A percentile compares a stretch with the other conserved stretches of the same genome.
These are phyloP conservation scores for Austroboletus niveus DNA, from an alignment of 1,284 basidiomycete genomes.

Conservation along the genomic window DNA sequence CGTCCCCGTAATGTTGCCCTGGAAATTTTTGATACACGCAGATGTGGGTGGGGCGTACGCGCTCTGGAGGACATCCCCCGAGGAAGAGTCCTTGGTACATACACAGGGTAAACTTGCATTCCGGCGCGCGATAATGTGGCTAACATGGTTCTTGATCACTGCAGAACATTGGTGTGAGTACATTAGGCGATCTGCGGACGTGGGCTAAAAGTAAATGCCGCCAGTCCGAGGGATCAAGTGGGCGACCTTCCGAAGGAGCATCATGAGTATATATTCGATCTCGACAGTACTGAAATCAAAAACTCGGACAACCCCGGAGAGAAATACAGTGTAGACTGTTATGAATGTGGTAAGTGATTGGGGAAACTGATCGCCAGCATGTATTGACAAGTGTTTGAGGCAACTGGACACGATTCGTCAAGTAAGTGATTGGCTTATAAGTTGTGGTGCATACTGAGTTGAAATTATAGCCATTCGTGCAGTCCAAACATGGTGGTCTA, in stretches of 20 bases:
- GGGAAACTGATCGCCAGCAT: neutral
- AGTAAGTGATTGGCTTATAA: constrained; percentile 40
- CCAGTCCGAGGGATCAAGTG: constrained; percentile 43
- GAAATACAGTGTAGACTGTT: constrained; percentile 50
- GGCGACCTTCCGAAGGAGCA: constrained; percentile 33
- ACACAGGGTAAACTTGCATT: constrained; percentile 51
- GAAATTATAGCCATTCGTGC: constrained; percentile 57
- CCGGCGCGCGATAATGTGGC: neutral
- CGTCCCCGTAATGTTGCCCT: constrained; percentile 45
- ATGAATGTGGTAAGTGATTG: constrained; percentile 40
- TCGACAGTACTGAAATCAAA: constrained; percentile 51
- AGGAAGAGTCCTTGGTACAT: constrained; percentile 61
- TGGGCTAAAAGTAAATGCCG: constrained; percentile 1
- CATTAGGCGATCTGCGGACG: neutral
- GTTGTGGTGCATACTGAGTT: constrained; percentile 6
- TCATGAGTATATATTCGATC: constrained; percentile 52
- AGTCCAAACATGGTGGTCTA: constrained; percentile 55
- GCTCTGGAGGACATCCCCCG: constrained; percentile 32
- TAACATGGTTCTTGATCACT: constrained; percentile 2
- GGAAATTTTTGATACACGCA: constrained; percentile 56
- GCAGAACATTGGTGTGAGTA: constrained; percentile 28
- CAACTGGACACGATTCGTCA: constrained; percentile 72
- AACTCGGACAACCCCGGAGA: constrained; percentile 35
- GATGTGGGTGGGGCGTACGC: constrained; percentile 56
- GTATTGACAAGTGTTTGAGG: constrained; percentile 37